A percentile compares a stretch with the other conserved stretches of the same genome.
Evolutionary conservation across 192 early-diverging fungal genomes (phyloP).

Genomic region (Dissophora globulifera): DNA sequence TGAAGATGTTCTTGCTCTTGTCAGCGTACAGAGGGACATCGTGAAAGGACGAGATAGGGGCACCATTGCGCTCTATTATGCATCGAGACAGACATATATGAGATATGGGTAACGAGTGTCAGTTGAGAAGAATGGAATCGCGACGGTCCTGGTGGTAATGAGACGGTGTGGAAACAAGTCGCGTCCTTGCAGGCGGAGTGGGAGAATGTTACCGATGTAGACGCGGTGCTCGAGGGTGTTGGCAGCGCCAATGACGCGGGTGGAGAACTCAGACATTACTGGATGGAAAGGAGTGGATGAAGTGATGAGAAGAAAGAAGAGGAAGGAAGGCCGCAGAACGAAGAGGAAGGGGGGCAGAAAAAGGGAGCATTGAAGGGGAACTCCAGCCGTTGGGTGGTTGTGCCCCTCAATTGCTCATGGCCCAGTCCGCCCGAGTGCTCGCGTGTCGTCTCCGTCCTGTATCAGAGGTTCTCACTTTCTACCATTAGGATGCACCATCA

Average conservation of each 20-base stretch:
- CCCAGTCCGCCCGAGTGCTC: too few species aligned
- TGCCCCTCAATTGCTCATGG: too few species aligned
- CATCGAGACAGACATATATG: conserved; percentile 1
- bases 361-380: background rate
- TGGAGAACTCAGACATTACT: conserved; percentile 75
- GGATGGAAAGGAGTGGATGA: conserved; percentile 2
- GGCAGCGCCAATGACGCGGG: conserved; percentile 86
- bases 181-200: background rate
- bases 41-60: conserved; percentile 94
- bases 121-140: too few species aligned
- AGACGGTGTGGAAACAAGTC: too few species aligned
- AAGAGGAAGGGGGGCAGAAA: background rate
- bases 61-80: conserved; percentile 79
- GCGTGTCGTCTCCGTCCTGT: too few species aligned
- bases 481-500: too few species aligned
- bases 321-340: background rate
- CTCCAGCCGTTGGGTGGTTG: too few species aligned
- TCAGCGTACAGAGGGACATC: conserved; percentile 98
- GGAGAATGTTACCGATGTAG: conserved; percentile 72
- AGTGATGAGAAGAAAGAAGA: conserved; percentile 16
- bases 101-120: too few species aligned
- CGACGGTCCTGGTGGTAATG: too few species aligned
- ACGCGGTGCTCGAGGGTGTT: conserved; percentile 92
- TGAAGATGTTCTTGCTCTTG: conserved; percentile 89
- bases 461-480: too few species aligned